Percentiles rank a stretch among this genome's conserved stretches.
Conservation (phyloP, 352 stramenopile genomes). For the Phytophthora uliginosa region DNA sequence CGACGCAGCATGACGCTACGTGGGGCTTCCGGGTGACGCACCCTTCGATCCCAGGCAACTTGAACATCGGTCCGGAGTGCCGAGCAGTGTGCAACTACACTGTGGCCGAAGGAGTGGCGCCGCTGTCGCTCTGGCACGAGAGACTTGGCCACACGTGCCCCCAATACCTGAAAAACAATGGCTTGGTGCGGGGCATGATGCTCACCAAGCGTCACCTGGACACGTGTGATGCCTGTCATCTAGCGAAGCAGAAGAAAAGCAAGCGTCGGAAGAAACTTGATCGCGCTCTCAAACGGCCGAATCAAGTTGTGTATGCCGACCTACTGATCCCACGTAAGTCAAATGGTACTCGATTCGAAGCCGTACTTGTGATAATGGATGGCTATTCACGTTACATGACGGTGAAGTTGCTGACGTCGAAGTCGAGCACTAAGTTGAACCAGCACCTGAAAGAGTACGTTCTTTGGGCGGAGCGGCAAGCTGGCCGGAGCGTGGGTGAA, state of each 20-base stretch:
- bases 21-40: neutral
- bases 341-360: neutral
- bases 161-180: neutral
- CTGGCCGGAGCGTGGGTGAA: too few relatives aligned
- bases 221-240: neutral
- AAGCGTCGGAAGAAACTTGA: neutral
- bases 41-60: neutral
- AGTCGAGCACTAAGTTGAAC: too few relatives aligned
- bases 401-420: too few relatives aligned
- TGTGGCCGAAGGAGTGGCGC: neutral
- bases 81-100: neutral
- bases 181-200: neutral
- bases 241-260: neutral
- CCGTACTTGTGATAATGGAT: too few relatives aligned
- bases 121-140: neutral
- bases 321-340: neutral
- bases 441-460: too few relatives aligned
- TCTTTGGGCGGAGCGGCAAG: too few relatives aligned
- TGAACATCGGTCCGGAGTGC: too few relatives aligned
- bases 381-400: too few relatives aligned
- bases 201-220: neutral
- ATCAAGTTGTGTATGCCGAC: neutral
- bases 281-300: neutral
- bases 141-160: neutral
- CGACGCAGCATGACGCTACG: neutral